A percentile compares a stretch with the other conserved stretches of the same genome.
phyloP scores from a whole-genome alignment of 352 stramenopile species.

The Pythium biforme region DNA sequence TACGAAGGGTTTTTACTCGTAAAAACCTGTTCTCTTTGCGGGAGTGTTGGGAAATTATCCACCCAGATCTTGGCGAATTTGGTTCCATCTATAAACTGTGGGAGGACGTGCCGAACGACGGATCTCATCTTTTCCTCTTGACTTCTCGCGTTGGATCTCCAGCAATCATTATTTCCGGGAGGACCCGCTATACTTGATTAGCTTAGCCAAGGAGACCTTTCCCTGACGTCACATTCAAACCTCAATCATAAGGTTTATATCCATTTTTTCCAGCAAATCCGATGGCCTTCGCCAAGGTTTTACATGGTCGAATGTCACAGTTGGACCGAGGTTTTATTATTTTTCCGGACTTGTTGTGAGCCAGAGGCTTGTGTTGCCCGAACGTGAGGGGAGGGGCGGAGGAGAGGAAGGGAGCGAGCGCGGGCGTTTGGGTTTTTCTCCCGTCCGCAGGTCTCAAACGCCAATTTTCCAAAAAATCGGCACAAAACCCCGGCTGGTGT shows the following conservation, averaged over 20 bases:
- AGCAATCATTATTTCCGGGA: conserved; percentile 14
- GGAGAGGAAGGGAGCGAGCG: neutral
- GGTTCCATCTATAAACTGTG: conserved; percentile 10
- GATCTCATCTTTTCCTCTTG: conserved; percentile 10
- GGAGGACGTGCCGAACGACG: neutral
- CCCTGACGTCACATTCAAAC: conserved; percentile 19
- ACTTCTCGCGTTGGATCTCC: neutral
- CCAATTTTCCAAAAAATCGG: conserved; percentile 33
- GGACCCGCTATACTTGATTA: conserved; percentile 12
- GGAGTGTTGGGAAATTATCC: conserved; percentile 8
- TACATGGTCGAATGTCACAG: conserved; percentile 12
- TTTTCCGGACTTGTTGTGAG: conserved; percentile 1
- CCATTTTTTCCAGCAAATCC: conserved; percentile 26
- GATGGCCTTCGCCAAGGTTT: conserved; percentile 11
- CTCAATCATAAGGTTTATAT: conserved; percentile 15
- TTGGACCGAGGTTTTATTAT: conserved; percentile 22
- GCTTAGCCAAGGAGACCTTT: conserved; percentile 12
- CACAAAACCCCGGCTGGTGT: conserved; percentile 17
- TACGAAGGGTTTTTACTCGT: conserved; percentile 23
- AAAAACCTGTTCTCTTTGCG: conserved; percentile 7
- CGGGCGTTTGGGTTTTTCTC: conserved; percentile 18
- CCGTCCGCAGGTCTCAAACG: conserved; percentile 20
- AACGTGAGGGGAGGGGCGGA: conserved; percentile 15
- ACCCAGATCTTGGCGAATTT: conserved; percentile 10
- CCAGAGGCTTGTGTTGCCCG: conserved; percentile 5